Evolutionary conservation across 768 basidiomycete species (phyloP), one percentile per base, ranked within the genome.

Genomic region (Austroboletus festivus): DNA sequence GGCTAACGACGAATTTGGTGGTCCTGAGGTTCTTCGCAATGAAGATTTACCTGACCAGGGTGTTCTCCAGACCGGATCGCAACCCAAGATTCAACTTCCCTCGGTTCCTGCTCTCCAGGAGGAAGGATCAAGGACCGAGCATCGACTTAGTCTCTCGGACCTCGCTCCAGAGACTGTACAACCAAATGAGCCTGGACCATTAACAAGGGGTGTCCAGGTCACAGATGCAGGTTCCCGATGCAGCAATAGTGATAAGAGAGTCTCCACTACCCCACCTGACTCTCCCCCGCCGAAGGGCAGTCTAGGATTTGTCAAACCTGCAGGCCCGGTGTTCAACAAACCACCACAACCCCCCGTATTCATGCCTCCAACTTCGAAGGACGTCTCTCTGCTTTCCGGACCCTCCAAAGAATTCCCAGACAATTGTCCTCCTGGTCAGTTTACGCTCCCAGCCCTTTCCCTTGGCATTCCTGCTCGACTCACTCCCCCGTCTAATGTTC

Each of bases 261-360:
- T 69, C 7, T 75, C 80, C 4, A 81, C 78, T 10, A 83, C 81
- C 15, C 82, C 81, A 26, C 76, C 80, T 8, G 64, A 78, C 47
- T 82, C 84, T 8, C 82, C 82, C 3, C 73, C 78, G 16, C 58
- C 62, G 12, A 59, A 58, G 34, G 46, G 55, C 9, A 52, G 20
- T 31, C 38, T 49, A 16, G 31, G 58, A 42, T 68, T 72, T 54
- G 58, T 66, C 31, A 58, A 67, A 24, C 72, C 72, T 11, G 51
- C 69, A 15, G 73, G 67, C 13, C 76, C 78, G 3, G 80, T 85
- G 5, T 86, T 87, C 69, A 81, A 79, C 56, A 85, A 81, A 57
- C 76, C 71, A 12, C 64, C 68, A 23, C 58, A 62, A 22, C 66
- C 47, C 24, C 50, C 60, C 19, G 62, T 59, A 16, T 62, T 68